A percentile compares a stretch with the other conserved stretches of the same genome.
phyloP scores from a whole-genome alignment of 345 rosid species.

The Draba incana region DNA sequence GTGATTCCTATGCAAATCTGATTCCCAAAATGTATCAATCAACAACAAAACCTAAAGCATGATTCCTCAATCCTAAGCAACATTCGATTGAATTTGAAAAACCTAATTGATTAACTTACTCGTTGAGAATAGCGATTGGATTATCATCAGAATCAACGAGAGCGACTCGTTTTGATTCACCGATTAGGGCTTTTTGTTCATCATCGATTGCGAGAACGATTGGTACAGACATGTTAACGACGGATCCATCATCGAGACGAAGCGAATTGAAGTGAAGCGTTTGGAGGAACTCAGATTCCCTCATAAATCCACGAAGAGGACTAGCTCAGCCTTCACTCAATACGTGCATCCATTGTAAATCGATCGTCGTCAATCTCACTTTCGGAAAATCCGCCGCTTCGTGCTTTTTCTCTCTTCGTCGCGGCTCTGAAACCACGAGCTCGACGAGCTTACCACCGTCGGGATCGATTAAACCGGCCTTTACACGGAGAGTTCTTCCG shows the following conservation, averaged over 20 bases:
- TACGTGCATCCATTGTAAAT: constrained; percentile 88
- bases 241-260: constrained; percentile 77
- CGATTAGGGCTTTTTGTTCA: constrained; percentile 60
- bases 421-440: constrained; percentile 61
- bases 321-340: constrained; percentile 99
- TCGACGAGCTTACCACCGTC: constrained; percentile 86
- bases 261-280: constrained; percentile 94
- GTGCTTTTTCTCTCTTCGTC: constrained; percentile 51
- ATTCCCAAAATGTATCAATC: no score
- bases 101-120: constrained; percentile 52
- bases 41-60: neutral
- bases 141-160: constrained; percentile 72
- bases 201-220: constrained; percentile 86
- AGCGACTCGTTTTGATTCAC: constrained; percentile 60
- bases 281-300: constrained; percentile 99
- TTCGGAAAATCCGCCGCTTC: constrained; percentile 66
- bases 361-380: constrained; percentile 64
- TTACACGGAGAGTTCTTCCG: constrained; percentile 28
- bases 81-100: no score
- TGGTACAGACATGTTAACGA: constrained; percentile 94
- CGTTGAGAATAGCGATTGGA: constrained; percentile 70
- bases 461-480: constrained; percentile 70
- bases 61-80: constrained; percentile 2
- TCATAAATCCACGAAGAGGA: constrained; percentile 89
- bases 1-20: neutral